phyloP scores from a whole-genome alignment of 129 eudicot genomes.

The Lactuca sativa region DNA sequence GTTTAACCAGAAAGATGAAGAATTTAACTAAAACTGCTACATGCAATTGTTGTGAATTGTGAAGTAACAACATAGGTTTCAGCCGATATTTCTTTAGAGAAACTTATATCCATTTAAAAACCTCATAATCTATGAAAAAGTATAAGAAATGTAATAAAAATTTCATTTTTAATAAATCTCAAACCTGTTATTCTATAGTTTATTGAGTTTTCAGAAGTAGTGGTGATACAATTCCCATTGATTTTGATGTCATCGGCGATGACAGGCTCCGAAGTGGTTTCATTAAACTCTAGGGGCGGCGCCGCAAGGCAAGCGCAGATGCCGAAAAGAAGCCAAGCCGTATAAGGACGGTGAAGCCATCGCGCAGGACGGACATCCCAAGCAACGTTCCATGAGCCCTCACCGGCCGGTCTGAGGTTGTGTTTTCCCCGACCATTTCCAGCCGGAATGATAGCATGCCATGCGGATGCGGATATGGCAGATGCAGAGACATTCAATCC shows the following conservation, averaged over 20 bases:
- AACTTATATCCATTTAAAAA: conserved; percentile 4
- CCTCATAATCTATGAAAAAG: not conserved
- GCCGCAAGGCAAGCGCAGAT: conserved; percentile 58
- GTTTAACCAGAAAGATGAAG: not conserved
- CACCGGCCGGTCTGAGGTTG: conserved; percentile 45
- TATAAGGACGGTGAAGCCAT: conserved; percentile 68
- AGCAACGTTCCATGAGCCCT: conserved; percentile 94
- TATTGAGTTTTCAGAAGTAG: conserved; percentile 13
- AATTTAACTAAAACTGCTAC: not conserved
- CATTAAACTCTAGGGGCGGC: conserved; percentile 21
- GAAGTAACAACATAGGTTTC: not conserved
- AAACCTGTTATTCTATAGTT: conserved; percentile 64
- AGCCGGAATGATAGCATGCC: conserved; percentile 68
- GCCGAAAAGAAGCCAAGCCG: conserved; percentile 77
- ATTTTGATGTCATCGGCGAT: conserved; percentile 11
- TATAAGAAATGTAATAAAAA: conserved; percentile 5
- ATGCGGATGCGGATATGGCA: conserved; percentile 47
- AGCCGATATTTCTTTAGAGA: not conserved
- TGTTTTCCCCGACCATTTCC: conserved; percentile 23
- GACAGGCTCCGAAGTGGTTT: conserved; percentile 1
- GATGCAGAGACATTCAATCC: conserved; percentile 19
- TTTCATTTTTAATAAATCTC: not conserved
- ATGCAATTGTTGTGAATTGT: not conserved
- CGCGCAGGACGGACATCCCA: conserved; percentile 93
- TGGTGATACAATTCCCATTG: not conserved